Conservation (phyloP, 305 asterid species). For the Fraxinus baroniana region DNA sequence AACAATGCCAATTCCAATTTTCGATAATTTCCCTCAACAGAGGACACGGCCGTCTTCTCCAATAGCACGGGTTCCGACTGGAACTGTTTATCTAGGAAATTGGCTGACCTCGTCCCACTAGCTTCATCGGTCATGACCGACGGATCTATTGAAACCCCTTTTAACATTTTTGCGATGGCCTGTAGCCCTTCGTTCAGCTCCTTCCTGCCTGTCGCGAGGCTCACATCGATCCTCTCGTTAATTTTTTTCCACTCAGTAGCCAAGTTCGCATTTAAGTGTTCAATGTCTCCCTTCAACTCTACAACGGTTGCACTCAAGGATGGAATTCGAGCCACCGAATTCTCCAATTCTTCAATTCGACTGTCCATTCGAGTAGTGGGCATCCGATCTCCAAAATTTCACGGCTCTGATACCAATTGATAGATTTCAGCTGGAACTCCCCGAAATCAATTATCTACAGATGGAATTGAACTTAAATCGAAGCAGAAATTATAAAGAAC, state of each 20-base stretch:
- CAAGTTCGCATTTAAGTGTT: no score
- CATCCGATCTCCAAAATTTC: neutral
- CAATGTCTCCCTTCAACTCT: neutral
- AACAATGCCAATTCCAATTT: neutral
- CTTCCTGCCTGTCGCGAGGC: neutral
- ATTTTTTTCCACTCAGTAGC: neutral
- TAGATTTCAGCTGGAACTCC: no score
- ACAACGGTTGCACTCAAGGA: neutral
- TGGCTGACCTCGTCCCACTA: neutral
- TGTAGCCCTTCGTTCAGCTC: neutral
- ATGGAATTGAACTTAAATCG: no score
- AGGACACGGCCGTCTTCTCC: no score
- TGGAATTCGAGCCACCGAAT: neutral
- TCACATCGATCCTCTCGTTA: neutral
- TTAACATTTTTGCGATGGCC: neutral
- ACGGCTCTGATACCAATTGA: neutral
- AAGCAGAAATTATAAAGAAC: no score
- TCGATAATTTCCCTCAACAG: neutral
- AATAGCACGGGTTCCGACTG: rapidly evolving
- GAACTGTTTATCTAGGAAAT: no score
- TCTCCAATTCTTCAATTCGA: neutral
- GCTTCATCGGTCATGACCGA: neutral
- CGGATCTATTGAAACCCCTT: rapidly evolving
- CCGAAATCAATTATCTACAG: no score
- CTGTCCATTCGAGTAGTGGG: neutral